phyloP scores from a whole-genome alignment of 1,284 basidiomycete genomes.

The Leccinum pachyderme region DNA sequence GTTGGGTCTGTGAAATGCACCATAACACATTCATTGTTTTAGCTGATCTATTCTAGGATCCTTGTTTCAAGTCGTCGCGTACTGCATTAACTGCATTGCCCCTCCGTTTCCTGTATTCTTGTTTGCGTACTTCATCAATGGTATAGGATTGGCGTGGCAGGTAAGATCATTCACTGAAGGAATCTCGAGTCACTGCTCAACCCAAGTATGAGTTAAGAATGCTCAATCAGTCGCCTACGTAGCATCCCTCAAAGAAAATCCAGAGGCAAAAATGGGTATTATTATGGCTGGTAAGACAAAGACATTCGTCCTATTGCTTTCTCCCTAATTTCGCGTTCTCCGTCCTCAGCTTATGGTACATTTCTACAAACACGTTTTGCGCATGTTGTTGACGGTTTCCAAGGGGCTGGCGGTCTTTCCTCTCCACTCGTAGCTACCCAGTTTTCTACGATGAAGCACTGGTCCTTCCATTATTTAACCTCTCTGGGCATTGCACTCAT shows the following conservation, averaged over 20 bases:
- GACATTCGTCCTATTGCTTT: background rate
- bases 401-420: conserved; percentile 55
- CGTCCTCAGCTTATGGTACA: conserved; percentile 23
- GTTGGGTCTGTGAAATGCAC: conserved; percentile 17
- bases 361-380: background rate
- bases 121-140: conserved; percentile 53
- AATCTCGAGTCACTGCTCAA: background rate
- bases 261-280: conserved; percentile 29
- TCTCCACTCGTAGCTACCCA: conserved; percentile 63
- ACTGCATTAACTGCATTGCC: conserved; percentile 51
- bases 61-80: conserved; percentile 40
- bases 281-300: conserved; percentile 19
- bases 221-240: conserved; percentile 29
- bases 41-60: conserved; percentile 27
- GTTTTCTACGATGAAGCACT: conserved; percentile 47
- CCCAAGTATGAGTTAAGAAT: conserved; percentile 15
- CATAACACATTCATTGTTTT: background rate
- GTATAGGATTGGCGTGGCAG: conserved; percentile 52
- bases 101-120: conserved; percentile 64
- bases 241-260: conserved; percentile 22
- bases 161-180: conserved; percentile 5
- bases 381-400: conserved; percentile 1
- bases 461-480: conserved; percentile 65
- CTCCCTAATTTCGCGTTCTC: conserved; percentile 20
- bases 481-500: conserved; percentile 55